These are phyloP conservation scores for Fusarium decemcellulare DNA, from an alignment of 2,329 filamentous ascomycete genomes.

Conservation along the genomic window DNA sequence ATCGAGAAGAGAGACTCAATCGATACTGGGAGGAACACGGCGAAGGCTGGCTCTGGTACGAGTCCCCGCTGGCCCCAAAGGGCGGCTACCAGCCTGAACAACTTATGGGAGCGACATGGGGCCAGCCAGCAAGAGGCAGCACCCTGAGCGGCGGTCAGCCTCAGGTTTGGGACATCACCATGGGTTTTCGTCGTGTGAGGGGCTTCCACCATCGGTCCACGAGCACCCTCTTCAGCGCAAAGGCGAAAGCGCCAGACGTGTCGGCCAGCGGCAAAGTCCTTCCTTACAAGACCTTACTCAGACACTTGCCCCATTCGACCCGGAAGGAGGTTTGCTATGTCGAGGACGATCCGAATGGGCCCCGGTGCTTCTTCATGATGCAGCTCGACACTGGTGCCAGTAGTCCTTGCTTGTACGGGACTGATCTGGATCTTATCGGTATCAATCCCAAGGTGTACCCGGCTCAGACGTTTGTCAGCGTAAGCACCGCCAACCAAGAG, in stretches of 20 bases:
- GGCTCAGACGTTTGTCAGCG: slow-evolving; percentile 32
- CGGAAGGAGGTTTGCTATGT: slow-evolving; percentile 9
- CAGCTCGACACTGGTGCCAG: slow-evolving; percentile 46
- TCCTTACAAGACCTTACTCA: slow-evolving; percentile 30
- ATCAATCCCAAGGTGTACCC: slow-evolving; percentile 40
- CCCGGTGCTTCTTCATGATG: slow-evolving; percentile 44
- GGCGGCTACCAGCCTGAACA: slow-evolving; percentile 28
- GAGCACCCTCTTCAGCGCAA: not conserved
- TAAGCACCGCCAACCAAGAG: slow-evolving; percentile 34
- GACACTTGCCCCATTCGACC: not conserved
- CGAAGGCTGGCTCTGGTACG: slow-evolving; percentile 47
- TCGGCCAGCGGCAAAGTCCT: slow-evolving; percentile 27
- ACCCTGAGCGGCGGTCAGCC: slow-evolving; percentile 8
- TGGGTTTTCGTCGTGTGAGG: slow-evolving; percentile 44
- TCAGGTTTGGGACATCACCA: slow-evolving; percentile 41
- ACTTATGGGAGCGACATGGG: slow-evolving; percentile 45
- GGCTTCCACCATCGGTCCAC: slow-evolving; percentile 38
- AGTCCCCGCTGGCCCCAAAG: slow-evolving; percentile 37
- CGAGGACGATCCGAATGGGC: slow-evolving; percentile 31
- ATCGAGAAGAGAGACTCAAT: slow-evolving; percentile 41
- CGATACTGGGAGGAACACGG: slow-evolving; percentile 39
- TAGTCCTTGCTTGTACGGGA: slow-evolving; percentile 36
- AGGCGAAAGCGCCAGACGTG: not conserved
- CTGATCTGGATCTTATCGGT: slow-evolving; percentile 37
- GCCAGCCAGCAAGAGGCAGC: slow-evolving; percentile 23